Base-by-base conservation (phyloP, 768 basidiomycete genomes). In the Daedalea quercina region DNA sequence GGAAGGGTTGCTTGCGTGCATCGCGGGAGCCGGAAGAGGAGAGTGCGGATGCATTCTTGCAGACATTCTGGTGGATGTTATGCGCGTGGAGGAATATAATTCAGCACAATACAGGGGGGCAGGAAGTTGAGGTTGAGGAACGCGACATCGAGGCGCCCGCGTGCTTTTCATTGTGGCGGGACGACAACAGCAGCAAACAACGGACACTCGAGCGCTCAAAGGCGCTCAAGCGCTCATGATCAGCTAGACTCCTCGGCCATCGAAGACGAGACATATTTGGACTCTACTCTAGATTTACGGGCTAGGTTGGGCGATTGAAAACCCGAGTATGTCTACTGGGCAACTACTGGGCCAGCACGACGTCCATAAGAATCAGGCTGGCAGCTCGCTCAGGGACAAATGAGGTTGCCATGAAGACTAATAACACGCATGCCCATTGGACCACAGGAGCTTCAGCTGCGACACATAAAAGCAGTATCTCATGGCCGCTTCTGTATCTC, bases 1-100 rank as follows among this genome's bases (percentile, higher is more conserved):
- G 45, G 84, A 72, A 9, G 82, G 81, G 68, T 85, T 81, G 24
- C 82, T 79, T 34, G 82, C 79, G 57, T 87, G 85, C 26, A 86
- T 73, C 40, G 84, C 85, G 51, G 88, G 85, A 3, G 88, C 85
- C 25, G 87, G 87, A 0, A 90, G 68, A 13, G 85, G 78, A 13
- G 80, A 79, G 57, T 83, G 81, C 2, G 73, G 70, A 58, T 83
- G 82, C 13, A 79, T 69, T 73, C 81, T 76, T 54, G 79, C 64
- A 12, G 81, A 80, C 76, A 86, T 85, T 25, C 74, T 78, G 42
- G 43, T 22, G 22, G 41, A 47, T 41, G 45, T 50, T 44, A 50
- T 35, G 48, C 33, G 43, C 35, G 47, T 46, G 56, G 47, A 53
- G 28, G 43, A 25, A 34, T 12, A 25, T 17, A 34, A 28, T 51